These are phyloP conservation scores for Puya raimondii DNA, from an alignment of 176 grass and related monocot genomes.

Conservation along the genomic window DNA sequence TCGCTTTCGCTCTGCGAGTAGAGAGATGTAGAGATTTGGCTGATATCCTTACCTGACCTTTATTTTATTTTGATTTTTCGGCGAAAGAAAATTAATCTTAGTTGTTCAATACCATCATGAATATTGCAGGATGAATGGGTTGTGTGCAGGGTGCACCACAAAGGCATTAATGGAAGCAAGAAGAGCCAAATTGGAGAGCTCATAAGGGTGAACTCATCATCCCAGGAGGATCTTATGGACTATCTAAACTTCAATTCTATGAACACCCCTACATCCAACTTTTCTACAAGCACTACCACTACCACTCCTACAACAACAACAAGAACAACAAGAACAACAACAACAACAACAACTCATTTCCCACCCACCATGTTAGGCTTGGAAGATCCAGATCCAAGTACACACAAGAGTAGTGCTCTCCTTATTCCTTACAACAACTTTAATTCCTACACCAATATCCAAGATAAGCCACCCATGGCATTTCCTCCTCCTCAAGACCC, in stretches of 20 bases:
- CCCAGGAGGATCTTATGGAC: slow-evolving; percentile 27
- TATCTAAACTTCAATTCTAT: slow-evolving; percentile 12
- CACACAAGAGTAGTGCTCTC: not conserved
- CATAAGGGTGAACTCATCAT: slow-evolving; percentile 31
- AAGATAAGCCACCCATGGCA: not conserved
- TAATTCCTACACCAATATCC: not conserved
- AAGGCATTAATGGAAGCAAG: slow-evolving; percentile 18
- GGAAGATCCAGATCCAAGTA: not conserved
- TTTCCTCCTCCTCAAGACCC: not conserved
- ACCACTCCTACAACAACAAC: not conserved
- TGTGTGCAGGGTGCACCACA: slow-evolving; percentile 48
- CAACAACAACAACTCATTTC: not conserved
- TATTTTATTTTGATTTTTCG: not conserved
- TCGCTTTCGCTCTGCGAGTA: too few relatives aligned
- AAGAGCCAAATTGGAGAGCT: slow-evolving; percentile 19
- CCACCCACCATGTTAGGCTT: not conserved
- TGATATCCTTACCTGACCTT: not conserved
- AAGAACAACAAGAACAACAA: slow-evolving; percentile 2
- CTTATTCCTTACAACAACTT: not conserved
- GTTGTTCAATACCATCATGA: too few relatives aligned
- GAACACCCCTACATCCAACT: slow-evolving; percentile 1
- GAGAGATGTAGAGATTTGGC: too few relatives aligned
- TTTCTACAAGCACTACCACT: not conserved
- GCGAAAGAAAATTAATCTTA: not conserved
- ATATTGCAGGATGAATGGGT: slow-evolving; percentile 50